phyloP scores from a whole-genome alignment of 2,329 filamentous ascomycete species.

The Dendryphion nanum region DNA sequence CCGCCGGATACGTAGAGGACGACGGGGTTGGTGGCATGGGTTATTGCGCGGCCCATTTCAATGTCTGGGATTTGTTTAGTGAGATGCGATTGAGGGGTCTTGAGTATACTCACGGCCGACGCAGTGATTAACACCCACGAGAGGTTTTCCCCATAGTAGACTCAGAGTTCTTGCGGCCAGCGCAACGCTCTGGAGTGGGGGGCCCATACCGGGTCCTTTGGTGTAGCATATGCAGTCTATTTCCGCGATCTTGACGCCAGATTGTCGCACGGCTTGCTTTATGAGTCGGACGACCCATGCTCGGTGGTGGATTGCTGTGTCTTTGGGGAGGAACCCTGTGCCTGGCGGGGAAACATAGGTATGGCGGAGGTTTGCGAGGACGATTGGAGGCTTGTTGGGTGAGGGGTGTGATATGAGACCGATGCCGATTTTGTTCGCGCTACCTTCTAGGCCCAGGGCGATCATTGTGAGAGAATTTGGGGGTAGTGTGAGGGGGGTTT shows the following conservation, averaged over 20 bases:
- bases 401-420: slow-evolving; percentile 80
- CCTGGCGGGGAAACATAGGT: slow-evolving; percentile 91
- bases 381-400: slow-evolving; percentile 43
- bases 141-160: slow-evolving; percentile 81
- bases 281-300: slow-evolving; percentile 80
- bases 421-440: slow-evolving; percentile 95
- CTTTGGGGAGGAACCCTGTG: slow-evolving; percentile 92
- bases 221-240: slow-evolving; percentile 96
- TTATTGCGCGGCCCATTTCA: slow-evolving; percentile 95
- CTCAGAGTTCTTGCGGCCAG: slow-evolving; percentile 78
- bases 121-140: slow-evolving; percentile 96
- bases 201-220: slow-evolving; percentile 93
- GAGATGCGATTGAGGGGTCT: not conserved
- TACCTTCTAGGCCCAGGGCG: slow-evolving; percentile 79
- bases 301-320: slow-evolving; percentile 91
- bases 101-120: slow-evolving; percentile 64
- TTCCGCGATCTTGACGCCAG: slow-evolving; percentile 54
- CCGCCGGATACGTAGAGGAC: slow-evolving; percentile 94
- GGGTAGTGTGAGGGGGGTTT: too few species aligned
- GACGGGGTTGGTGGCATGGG: slow-evolving; percentile 84
- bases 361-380: slow-evolving; percentile 92
- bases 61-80: slow-evolving; percentile 60
- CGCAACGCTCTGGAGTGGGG: slow-evolving; percentile 82
- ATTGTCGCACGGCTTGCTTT: slow-evolving; percentile 72
- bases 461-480: too few species aligned